These are phyloP conservation scores for Eragrostis nindensis DNA, from an alignment of 176 grass and related monocot genomes.

Conservation along the genomic window DNA sequence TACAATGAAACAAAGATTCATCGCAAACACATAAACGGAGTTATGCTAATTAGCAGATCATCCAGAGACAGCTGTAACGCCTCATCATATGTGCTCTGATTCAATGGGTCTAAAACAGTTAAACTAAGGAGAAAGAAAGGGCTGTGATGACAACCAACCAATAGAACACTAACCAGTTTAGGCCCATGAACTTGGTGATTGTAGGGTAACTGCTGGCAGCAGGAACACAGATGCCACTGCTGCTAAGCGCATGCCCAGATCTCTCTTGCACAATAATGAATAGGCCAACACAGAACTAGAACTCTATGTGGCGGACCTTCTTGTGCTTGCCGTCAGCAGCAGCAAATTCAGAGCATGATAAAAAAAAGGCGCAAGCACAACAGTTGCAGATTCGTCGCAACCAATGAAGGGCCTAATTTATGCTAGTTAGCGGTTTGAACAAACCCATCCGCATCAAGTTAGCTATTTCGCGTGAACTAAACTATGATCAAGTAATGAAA, in stretches of 20 bases:
- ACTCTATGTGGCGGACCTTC: not conserved
- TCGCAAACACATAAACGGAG: too few relatives aligned
- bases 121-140: not conserved
- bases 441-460: not conserved
- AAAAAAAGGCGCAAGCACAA: not conserved
- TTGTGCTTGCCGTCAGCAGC: not conserved
- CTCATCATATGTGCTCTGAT: slow-evolving; percentile 49
- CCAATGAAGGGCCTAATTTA: not conserved
- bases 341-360: slow-evolving; percentile 10
- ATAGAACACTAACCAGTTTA: too few relatives aligned
- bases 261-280: slow-evolving; percentile 27
- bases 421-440: not conserved
- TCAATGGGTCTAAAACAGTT: not conserved
- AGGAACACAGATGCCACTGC: slow-evolving; percentile 2
- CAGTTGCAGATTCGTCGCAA: not conserved
- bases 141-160: not conserved
- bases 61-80: slow-evolving; percentile 2
- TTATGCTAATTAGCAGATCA: too few relatives aligned
- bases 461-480: not conserved
- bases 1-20: too few relatives aligned
- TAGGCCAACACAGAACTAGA: slow-evolving; percentile 10
- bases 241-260: slow-evolving; percentile 21
- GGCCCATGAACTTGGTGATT: not conserved
- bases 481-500: not conserved
- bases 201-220: slow-evolving; percentile 5